Conservation (phyloP, 257 asterid genomes). For the Salvia miltiorrhiza region DNA sequence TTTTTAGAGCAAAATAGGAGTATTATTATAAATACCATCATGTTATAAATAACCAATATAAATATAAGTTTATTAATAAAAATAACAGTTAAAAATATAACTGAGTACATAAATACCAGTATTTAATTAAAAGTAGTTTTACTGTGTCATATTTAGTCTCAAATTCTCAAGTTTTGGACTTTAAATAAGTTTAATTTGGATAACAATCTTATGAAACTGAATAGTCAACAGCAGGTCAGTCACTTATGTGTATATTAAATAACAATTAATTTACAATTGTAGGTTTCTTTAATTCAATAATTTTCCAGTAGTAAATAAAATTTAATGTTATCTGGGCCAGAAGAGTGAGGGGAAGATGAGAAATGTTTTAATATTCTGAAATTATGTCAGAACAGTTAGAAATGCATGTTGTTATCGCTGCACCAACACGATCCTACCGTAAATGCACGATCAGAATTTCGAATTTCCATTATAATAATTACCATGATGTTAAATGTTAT, state of each 20-base stretch:
- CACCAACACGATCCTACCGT: neutral
- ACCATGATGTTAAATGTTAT: neutral
- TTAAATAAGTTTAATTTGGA: neutral
- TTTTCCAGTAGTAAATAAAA: neutral
- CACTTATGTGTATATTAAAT: neutral
- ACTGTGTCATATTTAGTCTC: too few relatives aligned
- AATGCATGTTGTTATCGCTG: slow-evolving; percentile 4
- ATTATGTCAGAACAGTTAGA: slow-evolving; percentile 6
- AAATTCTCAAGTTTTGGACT: neutral
- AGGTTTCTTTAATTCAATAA: neutral
- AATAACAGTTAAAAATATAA: too few relatives aligned
- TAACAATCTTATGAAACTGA: neutral
- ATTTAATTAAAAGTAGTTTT: too few relatives aligned
- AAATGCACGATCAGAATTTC: neutral
- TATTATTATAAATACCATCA: too few relatives aligned
- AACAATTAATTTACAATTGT: neutral
- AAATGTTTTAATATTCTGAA: slow-evolving; percentile 17
- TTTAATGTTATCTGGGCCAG: slow-evolving; percentile 6
- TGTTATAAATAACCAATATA: too few relatives aligned
- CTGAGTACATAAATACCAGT: too few relatives aligned
- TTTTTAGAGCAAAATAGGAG: too few relatives aligned
- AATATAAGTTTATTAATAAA: too few relatives aligned
- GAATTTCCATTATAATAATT: neutral
- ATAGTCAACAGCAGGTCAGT: neutral
- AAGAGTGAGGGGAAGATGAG: slow-evolving; percentile 16